Conservation (phyloP, 2,329 filamentous ascomycete species). For the Cladosporium sp. region DNA sequence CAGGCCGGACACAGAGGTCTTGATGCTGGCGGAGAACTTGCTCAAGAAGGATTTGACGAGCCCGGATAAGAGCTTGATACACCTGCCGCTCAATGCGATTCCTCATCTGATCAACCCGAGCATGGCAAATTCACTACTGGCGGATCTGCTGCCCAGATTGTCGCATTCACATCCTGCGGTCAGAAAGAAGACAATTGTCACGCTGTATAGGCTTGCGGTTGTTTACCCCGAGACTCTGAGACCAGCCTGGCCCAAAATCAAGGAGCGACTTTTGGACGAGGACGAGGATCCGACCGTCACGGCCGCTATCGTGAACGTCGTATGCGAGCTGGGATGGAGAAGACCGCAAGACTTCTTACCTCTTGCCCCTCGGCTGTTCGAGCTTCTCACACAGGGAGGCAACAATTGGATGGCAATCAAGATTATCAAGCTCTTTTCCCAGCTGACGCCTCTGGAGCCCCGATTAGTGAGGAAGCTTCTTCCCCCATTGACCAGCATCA, state of each 20-base stretch:
- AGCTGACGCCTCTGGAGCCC: slow-evolving; percentile 85
- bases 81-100: slow-evolving; percentile 81
- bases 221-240: slow-evolving; percentile 95
- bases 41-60: slow-evolving; percentile 88
- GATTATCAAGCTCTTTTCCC: slow-evolving; percentile 96
- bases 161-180: slow-evolving; percentile 81
- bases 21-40: slow-evolving; percentile 96
- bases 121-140: slow-evolving; percentile 81
- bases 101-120: slow-evolving; percentile 92
- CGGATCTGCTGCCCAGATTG: slow-evolving; percentile 79
- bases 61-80: slow-evolving; percentile 69
- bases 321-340: slow-evolving; percentile 93
- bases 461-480: slow-evolving; percentile 85
- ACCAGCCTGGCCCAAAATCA: slow-evolving; percentile 95
- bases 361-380: slow-evolving; percentile 84
- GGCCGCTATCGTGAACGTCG: slow-evolving; percentile 91
- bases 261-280: slow-evolving; percentile 86
- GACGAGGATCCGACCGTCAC: slow-evolving; percentile 89
- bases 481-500: slow-evolving; percentile 85
- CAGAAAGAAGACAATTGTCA: slow-evolving; percentile 93
- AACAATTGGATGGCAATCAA: slow-evolving; percentile 99
- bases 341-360: slow-evolving; percentile 90
- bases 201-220: slow-evolving; percentile 83
- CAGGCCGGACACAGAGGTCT: slow-evolving; percentile 86
- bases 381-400: slow-evolving; percentile 81